Conservation (phyloP, 345 rosid genomes). For the Acer campestre region DNA sequence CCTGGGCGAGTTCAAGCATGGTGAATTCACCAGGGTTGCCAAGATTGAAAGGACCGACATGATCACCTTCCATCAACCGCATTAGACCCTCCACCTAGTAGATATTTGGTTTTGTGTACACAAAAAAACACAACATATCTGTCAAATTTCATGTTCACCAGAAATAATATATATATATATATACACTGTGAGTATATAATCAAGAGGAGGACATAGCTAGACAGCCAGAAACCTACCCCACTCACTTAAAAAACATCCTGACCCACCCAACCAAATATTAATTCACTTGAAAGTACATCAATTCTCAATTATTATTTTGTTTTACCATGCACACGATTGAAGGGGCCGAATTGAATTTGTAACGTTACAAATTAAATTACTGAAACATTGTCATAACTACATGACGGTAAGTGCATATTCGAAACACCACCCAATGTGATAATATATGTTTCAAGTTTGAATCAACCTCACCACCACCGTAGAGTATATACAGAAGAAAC, state of each 20-base stretch:
- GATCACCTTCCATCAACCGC: slow-evolving; percentile 96
- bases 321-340: too few relatives aligned
- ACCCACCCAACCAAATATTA: too few relatives aligned
- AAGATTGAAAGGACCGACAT: slow-evolving; percentile 89
- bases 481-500: too few relatives aligned
- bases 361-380: too few relatives aligned
- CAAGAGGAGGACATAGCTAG: not conserved
- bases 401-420: too few relatives aligned
- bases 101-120: slow-evolving; percentile 4
- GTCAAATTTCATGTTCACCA: slow-evolving; percentile 1
- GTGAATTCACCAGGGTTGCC: slow-evolving; percentile 86
- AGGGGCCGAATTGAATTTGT: too few relatives aligned
- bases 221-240: not conserved
- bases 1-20: slow-evolving; percentile 97
- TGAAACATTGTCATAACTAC: too few relatives aligned
- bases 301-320: too few relatives aligned
- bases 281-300: not conserved
- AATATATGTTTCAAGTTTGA: too few relatives aligned
- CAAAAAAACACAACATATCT: not conserved
- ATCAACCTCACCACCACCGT: too few relatives aligned
- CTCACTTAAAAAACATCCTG: not conserved
- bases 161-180: not conserved
- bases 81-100: slow-evolving; percentile 93
- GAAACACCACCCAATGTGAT: too few relatives aligned
- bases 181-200: slow-evolving; percentile 4